Percentiles rank a stretch among this genome's conserved stretches.
phyloP scores from a whole-genome alignment of 306 rosid species.

The Begonia fuchsioides region DNA sequence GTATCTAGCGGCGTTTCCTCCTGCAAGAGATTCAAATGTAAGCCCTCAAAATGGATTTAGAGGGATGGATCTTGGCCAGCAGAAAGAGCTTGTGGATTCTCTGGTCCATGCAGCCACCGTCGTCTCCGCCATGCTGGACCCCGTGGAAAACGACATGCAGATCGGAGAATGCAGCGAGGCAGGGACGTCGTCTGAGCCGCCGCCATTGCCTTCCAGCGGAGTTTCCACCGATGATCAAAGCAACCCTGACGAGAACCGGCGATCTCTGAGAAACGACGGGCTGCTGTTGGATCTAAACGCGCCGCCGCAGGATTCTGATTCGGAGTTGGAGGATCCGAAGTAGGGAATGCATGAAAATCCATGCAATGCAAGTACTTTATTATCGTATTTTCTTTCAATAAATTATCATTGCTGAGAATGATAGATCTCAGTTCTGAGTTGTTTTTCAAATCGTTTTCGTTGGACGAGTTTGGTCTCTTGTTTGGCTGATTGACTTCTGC shows the following conservation, averaged over 20 bases:
- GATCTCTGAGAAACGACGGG: background rate
- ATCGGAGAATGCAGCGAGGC: background rate
- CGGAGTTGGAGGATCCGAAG: background rate
- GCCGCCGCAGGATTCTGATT: slow-evolving; percentile 4
- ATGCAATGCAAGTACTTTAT: no score
- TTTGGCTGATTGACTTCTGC: no score
- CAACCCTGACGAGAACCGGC: background rate
- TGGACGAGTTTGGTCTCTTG: no score
- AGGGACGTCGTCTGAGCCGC: no score
- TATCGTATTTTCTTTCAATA: no score
- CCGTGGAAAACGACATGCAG: background rate
- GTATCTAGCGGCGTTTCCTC: slow-evolving; percentile 17
- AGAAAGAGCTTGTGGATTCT: background rate
- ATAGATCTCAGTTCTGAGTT: no score
- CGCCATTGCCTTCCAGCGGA: no score
- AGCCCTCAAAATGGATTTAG: background rate
- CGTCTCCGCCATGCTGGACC: background rate
- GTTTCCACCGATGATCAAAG: slow-evolving; percentile 5
- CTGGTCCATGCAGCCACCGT: slow-evolving; percentile 2
- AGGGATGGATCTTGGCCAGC: background rate
- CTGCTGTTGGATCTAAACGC: slow-evolving; percentile 15
- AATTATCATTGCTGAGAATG: no score
- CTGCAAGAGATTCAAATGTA: background rate
- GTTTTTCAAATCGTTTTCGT: no score
- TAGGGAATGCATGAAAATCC: no score